phyloP scores from a whole-genome alignment of 805 yeast genomes.

The Kazachstania martiniae region DNA sequence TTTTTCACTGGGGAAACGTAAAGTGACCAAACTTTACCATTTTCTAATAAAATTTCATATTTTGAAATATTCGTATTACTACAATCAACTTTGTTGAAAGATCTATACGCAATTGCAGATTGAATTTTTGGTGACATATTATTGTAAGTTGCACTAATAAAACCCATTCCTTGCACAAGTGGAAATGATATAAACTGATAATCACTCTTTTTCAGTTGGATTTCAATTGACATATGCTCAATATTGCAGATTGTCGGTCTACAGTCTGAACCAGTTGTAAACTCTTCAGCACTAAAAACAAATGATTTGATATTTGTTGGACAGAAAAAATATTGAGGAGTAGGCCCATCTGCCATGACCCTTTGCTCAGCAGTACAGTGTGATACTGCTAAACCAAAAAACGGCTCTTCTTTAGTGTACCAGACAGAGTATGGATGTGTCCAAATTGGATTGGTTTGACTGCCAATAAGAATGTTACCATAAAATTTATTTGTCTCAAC shows the following conservation, averaged over 20 bases:
- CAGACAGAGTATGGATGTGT: slow-evolving; percentile 74
- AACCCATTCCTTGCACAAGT: slow-evolving; percentile 74
- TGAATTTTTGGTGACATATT: slow-evolving; percentile 42
- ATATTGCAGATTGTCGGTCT: slow-evolving; percentile 22
- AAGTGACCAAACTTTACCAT: slow-evolving; percentile 37
- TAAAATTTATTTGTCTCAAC: slow-evolving; percentile 71
- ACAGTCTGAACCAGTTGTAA: slow-evolving; percentile 17
- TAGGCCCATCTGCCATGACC: slow-evolving; percentile 64
- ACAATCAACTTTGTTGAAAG: neutral
- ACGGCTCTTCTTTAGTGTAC: slow-evolving; percentile 40
- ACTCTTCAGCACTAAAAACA: slow-evolving; percentile 36
- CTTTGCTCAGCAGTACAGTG: slow-evolving; percentile 49
- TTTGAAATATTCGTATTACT: slow-evolving; percentile 23
- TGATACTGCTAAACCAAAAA: slow-evolving; percentile 54
- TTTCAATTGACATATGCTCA: slow-evolving; percentile 28
- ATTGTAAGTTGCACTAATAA: slow-evolving; percentile 56
- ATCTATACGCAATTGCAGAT: slow-evolving; percentile 55
- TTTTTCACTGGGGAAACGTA: slow-evolving; percentile 5
- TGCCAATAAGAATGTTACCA: slow-evolving; percentile 57
- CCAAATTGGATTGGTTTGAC: slow-evolving; percentile 64
- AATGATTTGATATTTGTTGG: slow-evolving; percentile 59
- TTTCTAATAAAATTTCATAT: slow-evolving; percentile 42
- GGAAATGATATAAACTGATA: slow-evolving; percentile 42
- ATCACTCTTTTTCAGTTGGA: slow-evolving; percentile 17
- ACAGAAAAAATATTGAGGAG: slow-evolving; percentile 52